A percentile compares a stretch with the other conserved stretches of the same genome.
Evolutionary conservation across 345 rosid genomes (phyloP).

Genomic region (Melastoma malabathricum): DNA sequence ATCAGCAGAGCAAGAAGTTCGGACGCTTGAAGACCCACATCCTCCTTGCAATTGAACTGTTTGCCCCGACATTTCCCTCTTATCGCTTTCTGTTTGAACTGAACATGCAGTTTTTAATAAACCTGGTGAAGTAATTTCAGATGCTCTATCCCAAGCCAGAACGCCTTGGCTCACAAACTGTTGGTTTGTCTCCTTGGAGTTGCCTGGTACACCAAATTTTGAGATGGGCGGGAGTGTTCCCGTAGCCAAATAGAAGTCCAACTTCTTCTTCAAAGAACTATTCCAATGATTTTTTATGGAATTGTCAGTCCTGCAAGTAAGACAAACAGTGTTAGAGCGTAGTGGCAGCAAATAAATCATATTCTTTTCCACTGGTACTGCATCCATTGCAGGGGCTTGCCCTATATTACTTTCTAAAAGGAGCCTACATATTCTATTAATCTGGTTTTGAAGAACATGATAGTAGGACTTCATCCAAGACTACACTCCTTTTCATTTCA

Average conservation of each 20-base stretch:
- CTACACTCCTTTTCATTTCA: too few relatives aligned
- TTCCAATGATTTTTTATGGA: slow-evolving; percentile 53
- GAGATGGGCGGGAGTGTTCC: slow-evolving; percentile 57
- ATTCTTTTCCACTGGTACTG: not conserved
- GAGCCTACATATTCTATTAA: too few relatives aligned
- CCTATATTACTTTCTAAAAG: too few relatives aligned
- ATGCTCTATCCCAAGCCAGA: slow-evolving; percentile 22
- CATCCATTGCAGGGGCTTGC: too few relatives aligned
- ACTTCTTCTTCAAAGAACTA: slow-evolving; percentile 31
- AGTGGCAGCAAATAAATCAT: not conserved
- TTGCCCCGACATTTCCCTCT: slow-evolving; percentile 31
- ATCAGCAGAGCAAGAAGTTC: slow-evolving; percentile 30
- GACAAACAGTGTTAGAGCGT: not conserved
- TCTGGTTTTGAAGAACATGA: too few relatives aligned
- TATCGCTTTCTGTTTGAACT: slow-evolving; percentile 32
- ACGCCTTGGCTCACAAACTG: slow-evolving; percentile 15
- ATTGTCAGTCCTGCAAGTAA: slow-evolving; percentile 30
- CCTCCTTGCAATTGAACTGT: slow-evolving; percentile 22
- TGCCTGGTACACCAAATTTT: slow-evolving; percentile 35
- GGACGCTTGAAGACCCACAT: slow-evolving; percentile 29
- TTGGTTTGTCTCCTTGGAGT: slow-evolving; percentile 18
- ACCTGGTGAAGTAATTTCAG: slow-evolving; percentile 38
- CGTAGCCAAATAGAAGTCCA: slow-evolving; percentile 46
- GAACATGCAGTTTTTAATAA: slow-evolving; percentile 31
- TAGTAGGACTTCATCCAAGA: too few relatives aligned